Base-by-base conservation (phyloP, 176 grass and related monocot species). In the Zoysia japonica region DNA sequence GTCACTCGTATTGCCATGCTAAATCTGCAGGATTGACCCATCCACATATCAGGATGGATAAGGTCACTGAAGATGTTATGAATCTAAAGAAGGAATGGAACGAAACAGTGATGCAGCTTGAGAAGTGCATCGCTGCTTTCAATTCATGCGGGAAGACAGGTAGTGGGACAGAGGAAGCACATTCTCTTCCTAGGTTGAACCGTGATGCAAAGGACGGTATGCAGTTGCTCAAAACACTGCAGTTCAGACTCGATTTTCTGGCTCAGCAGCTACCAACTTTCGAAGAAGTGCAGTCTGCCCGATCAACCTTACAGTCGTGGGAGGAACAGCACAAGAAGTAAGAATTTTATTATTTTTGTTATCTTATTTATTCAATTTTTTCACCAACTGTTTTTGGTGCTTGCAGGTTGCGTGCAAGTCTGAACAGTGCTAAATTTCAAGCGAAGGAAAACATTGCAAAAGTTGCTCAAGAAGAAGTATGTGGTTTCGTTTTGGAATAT, bases 381-480 rank as follows among this genome's bases (percentile, higher is more conserved):
- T 9, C 19, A 46, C 38, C 59, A 70, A 36, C 7, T 35, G 50
- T 51, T 1, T 11, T 71, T 57, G 47, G 1, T 74, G 41, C 39
- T 78, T 77, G 16, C 73, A 98, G 95, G 81, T 66, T 98, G 40
- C 90, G 76, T 67, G 76, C 7, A 54, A 80, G 36, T 6, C 74
- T 94, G 47, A 94, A 84, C 78, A 94, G 85, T 87, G 92, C 96
- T 64, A 98, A 94, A 51, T 79, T 98, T 19, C 88, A 98, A 88
- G 96, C 90, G 5, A 98, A 93, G 80, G 59, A 10, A 40, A 98
- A 98, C 74, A 92, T 97, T 51, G 86, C 55, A 72, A 94, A 90
- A 85, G 83, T 87, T 84, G 91, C 83, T 78, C 74, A 94, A 76
- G 77, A 92, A 71, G 89, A 94, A 83, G 91, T 97, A 39, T 56